Evolutionary conservation across 805 yeast species (phyloP).

Genomic region (Suhomyces emberorum): DNA sequence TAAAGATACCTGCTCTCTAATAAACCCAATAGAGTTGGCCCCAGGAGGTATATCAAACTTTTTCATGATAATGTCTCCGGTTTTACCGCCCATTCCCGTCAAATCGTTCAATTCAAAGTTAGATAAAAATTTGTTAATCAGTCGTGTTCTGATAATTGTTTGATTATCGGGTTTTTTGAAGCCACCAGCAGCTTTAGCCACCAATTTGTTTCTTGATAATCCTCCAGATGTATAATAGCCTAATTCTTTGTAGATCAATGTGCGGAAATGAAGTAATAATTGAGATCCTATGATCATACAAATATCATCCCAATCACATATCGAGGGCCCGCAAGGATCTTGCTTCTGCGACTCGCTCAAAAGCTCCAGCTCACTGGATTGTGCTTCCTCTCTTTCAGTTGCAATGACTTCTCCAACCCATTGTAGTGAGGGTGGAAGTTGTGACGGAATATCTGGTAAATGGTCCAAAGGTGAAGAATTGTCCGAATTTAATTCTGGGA

Average conservation of each 20-base stretch:
- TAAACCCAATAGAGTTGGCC: slow-evolving; percentile 41
- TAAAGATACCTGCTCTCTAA: slow-evolving; percentile 47
- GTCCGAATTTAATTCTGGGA: slow-evolving; percentile 42
- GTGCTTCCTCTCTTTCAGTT: slow-evolving; percentile 2
- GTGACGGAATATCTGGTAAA: slow-evolving; percentile 46
- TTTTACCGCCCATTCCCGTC: slow-evolving; percentile 89
- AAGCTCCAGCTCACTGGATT: neutral
- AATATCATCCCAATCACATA: slow-evolving; percentile 76
- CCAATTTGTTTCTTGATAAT: slow-evolving; percentile 65
- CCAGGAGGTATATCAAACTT: slow-evolving; percentile 50
- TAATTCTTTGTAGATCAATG: slow-evolving; percentile 47
- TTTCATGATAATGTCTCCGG: slow-evolving; percentile 59
- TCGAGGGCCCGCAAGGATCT: neutral
- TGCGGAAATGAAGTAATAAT: slow-evolving; percentile 52
- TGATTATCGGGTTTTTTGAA: slow-evolving; percentile 83
- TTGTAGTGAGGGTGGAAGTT: slow-evolving; percentile 28
- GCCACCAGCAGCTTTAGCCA: slow-evolving; percentile 87
- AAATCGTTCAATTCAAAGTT: slow-evolving; percentile 68
- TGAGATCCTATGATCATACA: slow-evolving; percentile 64
- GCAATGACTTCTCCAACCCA: slow-evolving; percentile 26
- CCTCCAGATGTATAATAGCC: slow-evolving; percentile 93
- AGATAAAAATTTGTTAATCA: slow-evolving; percentile 52
- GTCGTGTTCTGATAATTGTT: slow-evolving; percentile 57
- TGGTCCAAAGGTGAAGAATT: slow-evolving; percentile 12
- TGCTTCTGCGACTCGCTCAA: neutral